Conservation (phyloP, 352 stramenopile genomes). For the Phytopythium boreale region DNA sequence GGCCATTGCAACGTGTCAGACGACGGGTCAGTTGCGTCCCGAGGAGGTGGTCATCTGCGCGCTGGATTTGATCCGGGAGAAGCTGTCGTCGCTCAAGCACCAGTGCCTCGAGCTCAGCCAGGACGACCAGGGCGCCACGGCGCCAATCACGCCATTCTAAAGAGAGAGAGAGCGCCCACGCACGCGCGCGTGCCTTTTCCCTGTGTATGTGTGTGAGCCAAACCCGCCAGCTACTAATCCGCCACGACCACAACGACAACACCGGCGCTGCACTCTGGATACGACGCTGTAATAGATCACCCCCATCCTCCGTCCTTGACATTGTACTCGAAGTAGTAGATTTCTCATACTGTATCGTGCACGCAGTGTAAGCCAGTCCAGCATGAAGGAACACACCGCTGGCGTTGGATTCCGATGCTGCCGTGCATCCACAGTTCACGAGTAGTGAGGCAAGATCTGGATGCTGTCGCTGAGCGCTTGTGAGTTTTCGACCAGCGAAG, state of each 20-base stretch:
- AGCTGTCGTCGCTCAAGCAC: constrained; percentile 83
- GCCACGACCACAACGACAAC: background rate
- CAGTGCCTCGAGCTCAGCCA: constrained; percentile 85
- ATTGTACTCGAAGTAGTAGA: no score
- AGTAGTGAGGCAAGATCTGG: constrained; percentile 70
- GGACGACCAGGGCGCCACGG: constrained; percentile 55
- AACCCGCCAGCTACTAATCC: background rate
- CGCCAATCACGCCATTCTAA: constrained; percentile 84
- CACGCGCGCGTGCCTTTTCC: background rate
- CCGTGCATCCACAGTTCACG: constrained; percentile 12
- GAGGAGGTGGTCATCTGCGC: constrained; percentile 87
- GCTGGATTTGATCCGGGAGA: constrained; percentile 84
- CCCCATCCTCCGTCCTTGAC: background rate
- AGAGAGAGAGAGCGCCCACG: background rate
- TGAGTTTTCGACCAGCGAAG: constrained; percentile 32
- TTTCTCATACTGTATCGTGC: background rate
- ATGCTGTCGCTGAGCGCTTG: constrained; percentile 46
- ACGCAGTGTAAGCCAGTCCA: background rate
- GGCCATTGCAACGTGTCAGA: constrained; percentile 27
- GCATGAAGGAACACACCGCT: background rate
- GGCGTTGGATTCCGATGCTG: background rate
- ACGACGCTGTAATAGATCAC: constrained; percentile 11
- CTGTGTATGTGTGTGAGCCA: background rate
- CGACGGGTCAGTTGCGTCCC: constrained; percentile 78
- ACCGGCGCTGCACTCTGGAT: background rate